These are phyloP conservation scores for Talaromyces rugulosus DNA, from an alignment of 2,329 filamentous ascomycete species.

Conservation along the genomic window DNA sequence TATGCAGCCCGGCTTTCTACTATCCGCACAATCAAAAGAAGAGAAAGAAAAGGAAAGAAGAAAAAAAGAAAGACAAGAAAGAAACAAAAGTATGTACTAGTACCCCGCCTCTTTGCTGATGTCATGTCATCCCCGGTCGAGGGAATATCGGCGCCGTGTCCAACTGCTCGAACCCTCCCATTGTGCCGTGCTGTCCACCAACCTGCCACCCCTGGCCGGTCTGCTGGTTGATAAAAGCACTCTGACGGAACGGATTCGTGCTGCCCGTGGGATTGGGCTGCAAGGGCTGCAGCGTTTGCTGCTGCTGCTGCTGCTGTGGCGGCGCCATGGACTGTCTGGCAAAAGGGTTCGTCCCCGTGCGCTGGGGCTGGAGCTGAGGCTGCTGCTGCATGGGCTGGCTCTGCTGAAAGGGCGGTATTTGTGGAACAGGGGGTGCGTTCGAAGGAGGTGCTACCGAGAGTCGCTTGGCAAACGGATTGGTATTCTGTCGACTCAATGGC, in stretches of 20 bases:
- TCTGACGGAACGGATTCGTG: slow-evolving; percentile 93
- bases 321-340: slow-evolving; percentile 51
- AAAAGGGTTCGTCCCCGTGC: slow-evolving; percentile 71
- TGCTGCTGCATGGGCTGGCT: slow-evolving; percentile 33
- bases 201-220: slow-evolving; percentile 88
- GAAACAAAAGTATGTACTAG: neutral
- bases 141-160: slow-evolving; percentile 83
- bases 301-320: slow-evolving; percentile 26
- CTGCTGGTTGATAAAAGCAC: slow-evolving; percentile 80
- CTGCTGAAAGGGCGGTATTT: slow-evolving; percentile 27
- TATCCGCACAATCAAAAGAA: neutral
- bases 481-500: slow-evolving; percentile 60
- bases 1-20: neutral
- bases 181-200: slow-evolving; percentile 66
- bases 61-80: neutral
- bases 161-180: slow-evolving; percentile 70
- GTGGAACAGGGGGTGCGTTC: slow-evolving; percentile 11
- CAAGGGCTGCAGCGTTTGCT: slow-evolving; percentile 41
- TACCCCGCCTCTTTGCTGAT: neutral
- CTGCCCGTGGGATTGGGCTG: slow-evolving; percentile 76
- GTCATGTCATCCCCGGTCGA: slow-evolving; percentile 52
- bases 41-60: neutral
- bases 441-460: slow-evolving; percentile 30
- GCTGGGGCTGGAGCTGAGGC: slow-evolving; percentile 49
- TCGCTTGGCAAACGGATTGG: slow-evolving; percentile 80